Conservation (phyloP, 768 basidiomycete genomes). For the Chlorophyllum brunneum region DNA sequence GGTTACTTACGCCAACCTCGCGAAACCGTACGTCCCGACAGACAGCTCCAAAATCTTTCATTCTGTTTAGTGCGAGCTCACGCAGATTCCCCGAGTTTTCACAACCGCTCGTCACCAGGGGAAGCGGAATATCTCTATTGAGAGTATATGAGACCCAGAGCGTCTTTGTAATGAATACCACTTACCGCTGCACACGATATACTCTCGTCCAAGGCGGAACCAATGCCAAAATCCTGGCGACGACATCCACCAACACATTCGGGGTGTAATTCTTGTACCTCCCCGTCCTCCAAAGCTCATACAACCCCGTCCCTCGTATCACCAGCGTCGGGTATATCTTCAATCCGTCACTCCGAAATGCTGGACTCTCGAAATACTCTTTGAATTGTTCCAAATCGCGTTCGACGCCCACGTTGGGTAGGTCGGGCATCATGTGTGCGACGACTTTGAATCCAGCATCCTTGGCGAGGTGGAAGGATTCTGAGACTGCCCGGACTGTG, state of each 20-base stretch:
- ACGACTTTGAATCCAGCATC: slow-evolving; percentile 99
- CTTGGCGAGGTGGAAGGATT: slow-evolving; percentile 96
- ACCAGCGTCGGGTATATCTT: slow-evolving; percentile 99
- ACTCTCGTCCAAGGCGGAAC: slow-evolving; percentile 99
- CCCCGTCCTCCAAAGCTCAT: slow-evolving; percentile 96
- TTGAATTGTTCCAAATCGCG: slow-evolving; percentile 98
- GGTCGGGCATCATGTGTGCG: slow-evolving; percentile 99
- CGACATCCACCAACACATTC: slow-evolving; percentile 97
- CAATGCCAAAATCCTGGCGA: slow-evolving; percentile 91
- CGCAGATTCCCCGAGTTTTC: slow-evolving; percentile 97
- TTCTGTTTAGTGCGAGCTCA: slow-evolving; percentile 91
- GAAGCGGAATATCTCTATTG: slow-evolving; percentile 90
- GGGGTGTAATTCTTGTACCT: slow-evolving; percentile 99
- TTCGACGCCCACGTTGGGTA: slow-evolving; percentile 96
- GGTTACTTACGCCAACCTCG: slow-evolving; percentile 79
- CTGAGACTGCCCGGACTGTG: slow-evolving; percentile 94
- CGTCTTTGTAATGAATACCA: background rate
- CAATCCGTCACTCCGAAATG: slow-evolving; percentile 93
- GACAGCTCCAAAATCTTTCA: slow-evolving; percentile 98
- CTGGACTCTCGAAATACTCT: slow-evolving; percentile 98
- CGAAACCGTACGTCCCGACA: slow-evolving; percentile 97
- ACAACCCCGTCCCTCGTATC: slow-evolving; percentile 93
- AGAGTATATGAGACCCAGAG: slow-evolving; percentile 9
- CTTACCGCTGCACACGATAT: slow-evolving; percentile 92
- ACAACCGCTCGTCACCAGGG: slow-evolving; percentile 93